A percentile compares a stretch with the other conserved stretches of the same genome.
phyloP scores from a whole-genome alignment of 1,284 basidiomycete species.

The Lentinula novae-zelandiae region DNA sequence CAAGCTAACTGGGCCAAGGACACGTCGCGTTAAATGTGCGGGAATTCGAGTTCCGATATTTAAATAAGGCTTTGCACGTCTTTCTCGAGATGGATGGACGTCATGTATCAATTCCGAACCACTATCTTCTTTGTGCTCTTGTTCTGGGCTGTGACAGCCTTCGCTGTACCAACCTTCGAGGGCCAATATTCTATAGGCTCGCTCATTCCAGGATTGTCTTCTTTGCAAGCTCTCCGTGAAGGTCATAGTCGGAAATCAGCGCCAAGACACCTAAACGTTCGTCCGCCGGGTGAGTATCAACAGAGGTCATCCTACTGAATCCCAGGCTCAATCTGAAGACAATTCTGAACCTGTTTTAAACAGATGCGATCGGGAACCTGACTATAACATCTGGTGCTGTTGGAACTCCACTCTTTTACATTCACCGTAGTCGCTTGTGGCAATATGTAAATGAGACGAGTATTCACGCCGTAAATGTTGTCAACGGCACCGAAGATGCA shows the following conservation, averaged over 20 bases:
- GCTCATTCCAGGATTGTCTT: conserved; percentile 45
- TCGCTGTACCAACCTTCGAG: conserved; percentile 45
- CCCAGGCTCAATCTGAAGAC: conserved; percentile 7
- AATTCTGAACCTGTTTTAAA: neutral
- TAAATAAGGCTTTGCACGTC: neutral
- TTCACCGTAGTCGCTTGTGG: conserved; percentile 48
- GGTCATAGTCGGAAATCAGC: conserved; percentile 17
- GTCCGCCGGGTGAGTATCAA: conserved; percentile 24
- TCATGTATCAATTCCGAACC: neutral
- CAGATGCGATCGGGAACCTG: conserved; percentile 33
- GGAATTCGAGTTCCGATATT: neutral
- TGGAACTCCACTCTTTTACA: conserved; percentile 48
- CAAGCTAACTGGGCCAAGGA: neutral
- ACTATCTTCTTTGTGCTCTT: conserved; percentile 20
- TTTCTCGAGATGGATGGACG: neutral
- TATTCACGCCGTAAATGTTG: conserved; percentile 50
- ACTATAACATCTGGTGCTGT: conserved; percentile 25
- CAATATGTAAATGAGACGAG: conserved; percentile 51
- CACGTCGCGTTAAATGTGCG: neutral
- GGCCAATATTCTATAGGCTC: conserved; percentile 39
- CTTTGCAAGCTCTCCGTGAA: conserved; percentile 42
- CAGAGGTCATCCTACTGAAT: neutral
- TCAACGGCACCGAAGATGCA: conserved; percentile 40
- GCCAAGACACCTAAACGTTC: conserved; percentile 37
- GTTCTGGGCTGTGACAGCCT: conserved; percentile 18